phyloP scores from a whole-genome alignment of 2,329 filamentous ascomycete species.

The Cladophialophora exuberans region DNA sequence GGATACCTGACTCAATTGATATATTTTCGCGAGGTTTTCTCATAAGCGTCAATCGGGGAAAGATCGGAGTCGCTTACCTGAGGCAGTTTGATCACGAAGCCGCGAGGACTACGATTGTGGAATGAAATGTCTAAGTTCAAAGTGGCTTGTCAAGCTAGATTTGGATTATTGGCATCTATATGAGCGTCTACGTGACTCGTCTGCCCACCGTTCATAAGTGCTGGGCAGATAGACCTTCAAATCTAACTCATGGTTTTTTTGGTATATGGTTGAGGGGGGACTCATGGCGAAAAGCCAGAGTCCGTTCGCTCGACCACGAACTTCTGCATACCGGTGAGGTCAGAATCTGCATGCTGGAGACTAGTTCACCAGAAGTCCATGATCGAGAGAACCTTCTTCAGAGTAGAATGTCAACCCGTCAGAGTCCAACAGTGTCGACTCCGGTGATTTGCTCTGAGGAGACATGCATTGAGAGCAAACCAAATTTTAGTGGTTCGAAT shows the following conservation, averaged over 20 bases:
- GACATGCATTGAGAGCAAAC: slow-evolving; percentile 18
- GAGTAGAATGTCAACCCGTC: background rate
- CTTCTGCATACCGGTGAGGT: slow-evolving; percentile 25
- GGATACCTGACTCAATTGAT: too few relatives aligned
- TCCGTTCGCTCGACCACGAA: slow-evolving; percentile 14
- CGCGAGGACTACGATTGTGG: too few relatives aligned
- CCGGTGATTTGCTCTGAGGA: slow-evolving; percentile 8
- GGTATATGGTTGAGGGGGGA: background rate
- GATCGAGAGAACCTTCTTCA: slow-evolving; percentile 20
- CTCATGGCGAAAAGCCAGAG: slow-evolving; percentile 22
- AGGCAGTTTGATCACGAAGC: too few relatives aligned
- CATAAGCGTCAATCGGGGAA: too few relatives aligned
- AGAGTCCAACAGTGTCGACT: slow-evolving; percentile 7
- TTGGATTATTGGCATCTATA: slow-evolving; percentile 7
- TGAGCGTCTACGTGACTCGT: background rate
- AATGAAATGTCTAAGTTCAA: background rate
- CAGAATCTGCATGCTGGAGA: slow-evolving; percentile 24
- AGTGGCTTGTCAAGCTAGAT: slow-evolving; percentile 1
- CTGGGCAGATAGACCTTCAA: background rate
- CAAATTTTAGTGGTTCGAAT: slow-evolving; percentile 12
- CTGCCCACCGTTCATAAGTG: background rate
- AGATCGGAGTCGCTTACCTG: too few relatives aligned
- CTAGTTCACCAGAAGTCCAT: slow-evolving; percentile 22
- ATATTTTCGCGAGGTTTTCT: too few relatives aligned
- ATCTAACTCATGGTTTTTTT: slow-evolving; percentile 24